Conservation (phyloP, 371 early-diverging fungal species). For the Dentiscutata heterogama region DNA sequence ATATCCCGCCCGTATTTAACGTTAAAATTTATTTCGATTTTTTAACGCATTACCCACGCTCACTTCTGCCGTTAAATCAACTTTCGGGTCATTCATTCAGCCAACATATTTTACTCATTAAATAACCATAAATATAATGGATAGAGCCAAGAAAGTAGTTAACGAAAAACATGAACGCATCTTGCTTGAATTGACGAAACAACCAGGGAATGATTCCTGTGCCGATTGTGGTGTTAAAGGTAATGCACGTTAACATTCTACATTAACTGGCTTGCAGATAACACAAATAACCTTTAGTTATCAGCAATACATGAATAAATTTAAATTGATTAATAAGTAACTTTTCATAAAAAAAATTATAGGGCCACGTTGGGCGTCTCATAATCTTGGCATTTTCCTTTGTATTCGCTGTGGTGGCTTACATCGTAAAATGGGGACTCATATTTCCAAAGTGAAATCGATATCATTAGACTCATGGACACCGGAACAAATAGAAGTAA, state of each 20-base stretch:
- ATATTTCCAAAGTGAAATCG: conserved; percentile 94
- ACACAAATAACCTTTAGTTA: not conserved
- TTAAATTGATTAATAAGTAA: not conserved
- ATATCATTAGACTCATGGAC: conserved; percentile 95
- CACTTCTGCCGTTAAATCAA: too few species aligned
- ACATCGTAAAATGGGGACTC: conserved; percentile 94
- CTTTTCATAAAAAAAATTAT: conserved; percentile 24
- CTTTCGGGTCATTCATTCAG: too few species aligned
- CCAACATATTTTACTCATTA: too few species aligned
- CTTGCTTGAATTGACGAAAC: conserved; percentile 74
- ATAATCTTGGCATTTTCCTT: conserved; percentile 92
- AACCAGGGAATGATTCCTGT: conserved; percentile 81
- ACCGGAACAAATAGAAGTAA: conserved; percentile 88
- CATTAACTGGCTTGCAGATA: not conserved
- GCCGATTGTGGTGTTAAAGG: conserved; percentile 85
- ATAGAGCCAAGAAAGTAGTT: conserved; percentile 43
- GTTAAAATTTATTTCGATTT: not conserved
- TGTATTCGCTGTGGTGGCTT: conserved; percentile 95
- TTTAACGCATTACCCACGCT: too few species aligned
- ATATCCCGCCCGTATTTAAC: not conserved
- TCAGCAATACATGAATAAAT: not conserved
- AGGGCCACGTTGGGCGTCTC: conserved; percentile 97
- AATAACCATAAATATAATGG: not conserved
- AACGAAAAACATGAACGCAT: conserved; percentile 62
- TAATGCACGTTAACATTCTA: conserved; percentile 46